phyloP scores from a whole-genome alignment of 2,329 filamentous ascomycete species.

The Trichoderma harzianum region DNA sequence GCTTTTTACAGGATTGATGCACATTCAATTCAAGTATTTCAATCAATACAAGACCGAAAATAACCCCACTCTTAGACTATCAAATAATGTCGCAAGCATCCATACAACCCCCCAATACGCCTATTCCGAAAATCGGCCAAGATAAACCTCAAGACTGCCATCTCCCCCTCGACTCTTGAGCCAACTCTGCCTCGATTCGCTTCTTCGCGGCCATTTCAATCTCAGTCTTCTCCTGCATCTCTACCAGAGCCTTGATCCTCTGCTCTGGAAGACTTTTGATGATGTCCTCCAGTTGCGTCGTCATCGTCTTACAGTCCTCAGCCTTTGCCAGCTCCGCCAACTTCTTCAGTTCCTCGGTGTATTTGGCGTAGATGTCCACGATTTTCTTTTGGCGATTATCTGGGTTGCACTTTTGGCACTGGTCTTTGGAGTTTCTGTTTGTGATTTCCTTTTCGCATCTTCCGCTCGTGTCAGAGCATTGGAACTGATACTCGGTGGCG shows the following conservation, averaged over 20 bases:
- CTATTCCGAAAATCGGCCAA: neutral
- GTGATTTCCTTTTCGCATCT: constrained; percentile 2
- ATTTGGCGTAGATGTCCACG: neutral
- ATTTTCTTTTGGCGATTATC: neutral
- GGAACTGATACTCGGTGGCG: neutral
- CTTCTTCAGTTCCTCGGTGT: neutral
- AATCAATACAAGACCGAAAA: neutral
- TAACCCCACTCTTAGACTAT: neutral
- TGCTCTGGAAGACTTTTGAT: neutral
- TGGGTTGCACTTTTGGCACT: neutral
- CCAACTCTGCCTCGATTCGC: neutral
- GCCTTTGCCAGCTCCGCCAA: neutral
- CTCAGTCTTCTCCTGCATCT: neutral
- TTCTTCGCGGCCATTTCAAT: neutral
- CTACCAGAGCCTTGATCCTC: neutral
- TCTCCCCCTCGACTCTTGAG: neutral
- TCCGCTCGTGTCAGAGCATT: neutral
- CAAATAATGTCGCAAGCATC: neutral
- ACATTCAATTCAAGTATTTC: neutral
- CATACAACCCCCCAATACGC: neutral
- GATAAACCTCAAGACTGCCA: neutral
- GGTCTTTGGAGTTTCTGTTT: neutral
- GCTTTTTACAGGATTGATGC: neutral
- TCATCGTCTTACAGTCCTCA: neutral
- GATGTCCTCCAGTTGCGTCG: neutral